Evolutionary conservation across 1,284 basidiomycete genomes (phyloP), one percentile per base, ranked within the genome.

Genomic region (Irpex lacteus): DNA sequence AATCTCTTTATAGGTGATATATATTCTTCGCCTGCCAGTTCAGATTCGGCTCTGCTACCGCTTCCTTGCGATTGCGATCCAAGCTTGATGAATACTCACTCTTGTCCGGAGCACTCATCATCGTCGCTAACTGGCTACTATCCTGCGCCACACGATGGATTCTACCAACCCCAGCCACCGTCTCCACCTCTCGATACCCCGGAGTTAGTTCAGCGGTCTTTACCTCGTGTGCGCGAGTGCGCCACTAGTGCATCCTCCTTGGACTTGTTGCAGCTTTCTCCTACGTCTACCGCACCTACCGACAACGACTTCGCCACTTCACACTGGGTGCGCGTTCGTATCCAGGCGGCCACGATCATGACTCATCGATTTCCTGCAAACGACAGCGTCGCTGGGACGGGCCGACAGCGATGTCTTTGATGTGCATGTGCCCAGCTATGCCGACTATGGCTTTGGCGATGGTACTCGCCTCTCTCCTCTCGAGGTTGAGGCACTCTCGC

Each of bases 141-240:
- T 38, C 38, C 62, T 6, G 56, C 38, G 47, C 52, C 61, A 66
- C 61, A 63, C 62, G 61, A 63, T 54, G 47, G 32, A n/a, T 66
- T 60, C 32, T 59, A 52, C 37, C 61, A 47, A 26, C 40, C 59
- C 26, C 65, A 66, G 36, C 65, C 65, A 4, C 65, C 65, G 9
- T 66, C 65, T n/a, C 65, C 65, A 13, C 65, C 65, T 8, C 54
- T 63, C 32, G 65, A 66, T 44, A 66, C 65, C 15, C 65, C 65
- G 13, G 65, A 66, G 47, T 59, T 66, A 6, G 61, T 66, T 5
- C 65, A 66, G 36, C 47, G 65, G 13, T 44, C 53, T 36, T 55
- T 66, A n/a, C 65, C 61, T 44, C 18, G 52, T 19, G 26, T 49
- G 15, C 34, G 26, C 19, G 53, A 61, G 44, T 52, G 13, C 50